Evolutionary conservation across 306 rosid species (phyloP).

Genomic region (Vicia villosa): DNA sequence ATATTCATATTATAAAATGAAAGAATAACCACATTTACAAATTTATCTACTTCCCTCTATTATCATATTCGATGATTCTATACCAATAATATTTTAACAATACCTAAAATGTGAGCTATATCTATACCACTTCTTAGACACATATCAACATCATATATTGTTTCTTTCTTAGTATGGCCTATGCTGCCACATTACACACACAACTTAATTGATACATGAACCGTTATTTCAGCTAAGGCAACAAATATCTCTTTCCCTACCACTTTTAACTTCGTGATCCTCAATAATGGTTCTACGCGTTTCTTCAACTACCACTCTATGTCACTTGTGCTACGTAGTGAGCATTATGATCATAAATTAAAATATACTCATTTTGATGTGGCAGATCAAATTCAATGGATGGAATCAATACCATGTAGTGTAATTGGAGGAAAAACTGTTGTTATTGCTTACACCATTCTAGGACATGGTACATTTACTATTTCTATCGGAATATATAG

Average conservation of each 20-base stretch:
- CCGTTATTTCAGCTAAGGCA: slow-evolving; percentile 34
- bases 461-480: background rate
- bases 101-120: no score
- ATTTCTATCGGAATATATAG: background rate
- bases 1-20: no score
- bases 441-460: slow-evolving; percentile 27
- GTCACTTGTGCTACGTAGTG: slow-evolving; percentile 26
- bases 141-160: background rate
- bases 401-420: slow-evolving; percentile 8
- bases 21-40: no score
- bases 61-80: no score
- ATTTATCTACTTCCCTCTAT: no score
- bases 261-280: slow-evolving; percentile 27
- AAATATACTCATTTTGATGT: slow-evolving; percentile 19
- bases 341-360: slow-evolving; percentile 27
- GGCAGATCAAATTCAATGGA: slow-evolving; percentile 3
- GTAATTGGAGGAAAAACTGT: slow-evolving; percentile 21
- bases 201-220: slow-evolving; percentile 1
- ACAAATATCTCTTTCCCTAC: slow-evolving; percentile 24
- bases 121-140: background rate
- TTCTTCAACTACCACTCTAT: slow-evolving; percentile 42
- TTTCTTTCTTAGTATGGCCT: background rate
- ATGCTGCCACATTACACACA: background rate
- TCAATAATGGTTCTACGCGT: slow-evolving; percentile 43
- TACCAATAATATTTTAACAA: no score